These are phyloP conservation scores for Solanum pinnatisectum DNA, from an alignment of 257 asterid species.

Conservation along the genomic window DNA sequence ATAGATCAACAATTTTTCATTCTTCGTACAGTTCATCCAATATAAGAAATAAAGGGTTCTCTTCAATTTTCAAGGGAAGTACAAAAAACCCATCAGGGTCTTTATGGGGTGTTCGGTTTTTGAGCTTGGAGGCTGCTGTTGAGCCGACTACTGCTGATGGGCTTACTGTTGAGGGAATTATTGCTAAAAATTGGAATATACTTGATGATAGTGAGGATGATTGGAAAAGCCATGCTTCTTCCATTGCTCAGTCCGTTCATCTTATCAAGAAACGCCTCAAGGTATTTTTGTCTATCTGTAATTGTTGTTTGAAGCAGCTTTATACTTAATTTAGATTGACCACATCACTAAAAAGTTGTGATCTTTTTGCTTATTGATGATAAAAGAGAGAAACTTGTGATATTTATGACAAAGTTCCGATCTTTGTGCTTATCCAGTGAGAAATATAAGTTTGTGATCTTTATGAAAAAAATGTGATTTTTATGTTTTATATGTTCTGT, in stretches of 20 bases:
- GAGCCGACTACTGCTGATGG: slow-evolving; percentile 74
- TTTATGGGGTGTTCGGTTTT: slow-evolving; percentile 14
- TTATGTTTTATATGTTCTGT: neutral
- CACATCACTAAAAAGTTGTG: neutral
- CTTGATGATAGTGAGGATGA: slow-evolving; percentile 66
- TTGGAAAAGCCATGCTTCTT: slow-evolving; percentile 89
- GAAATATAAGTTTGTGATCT: neutral
- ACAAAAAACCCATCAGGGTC: slow-evolving; percentile 17
- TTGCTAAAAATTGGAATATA: slow-evolving; percentile 68
- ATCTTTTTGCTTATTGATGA: neutral
- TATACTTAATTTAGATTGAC: neutral
- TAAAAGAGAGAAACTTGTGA: neutral
- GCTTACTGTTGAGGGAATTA: slow-evolving; percentile 67
- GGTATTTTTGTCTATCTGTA: slow-evolving; percentile 17
- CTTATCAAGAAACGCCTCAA: slow-evolving; percentile 81
- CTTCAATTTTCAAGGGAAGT: slow-evolving; percentile 8
- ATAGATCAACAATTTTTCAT: slow-evolving; percentile 4
- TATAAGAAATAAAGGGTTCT: slow-evolving; percentile 5
- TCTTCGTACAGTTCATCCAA: slow-evolving; percentile 3
- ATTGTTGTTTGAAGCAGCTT: neutral
- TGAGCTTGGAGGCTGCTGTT: slow-evolving; percentile 42
- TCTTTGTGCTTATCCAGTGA: neutral
- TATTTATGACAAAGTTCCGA: neutral
- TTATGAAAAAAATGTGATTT: neutral
- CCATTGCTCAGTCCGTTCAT: slow-evolving; percentile 79